These are phyloP conservation scores for Aureobasidium mangrovei DNA, from an alignment of 2,329 filamentous ascomycete genomes.

Conservation along the genomic window DNA sequence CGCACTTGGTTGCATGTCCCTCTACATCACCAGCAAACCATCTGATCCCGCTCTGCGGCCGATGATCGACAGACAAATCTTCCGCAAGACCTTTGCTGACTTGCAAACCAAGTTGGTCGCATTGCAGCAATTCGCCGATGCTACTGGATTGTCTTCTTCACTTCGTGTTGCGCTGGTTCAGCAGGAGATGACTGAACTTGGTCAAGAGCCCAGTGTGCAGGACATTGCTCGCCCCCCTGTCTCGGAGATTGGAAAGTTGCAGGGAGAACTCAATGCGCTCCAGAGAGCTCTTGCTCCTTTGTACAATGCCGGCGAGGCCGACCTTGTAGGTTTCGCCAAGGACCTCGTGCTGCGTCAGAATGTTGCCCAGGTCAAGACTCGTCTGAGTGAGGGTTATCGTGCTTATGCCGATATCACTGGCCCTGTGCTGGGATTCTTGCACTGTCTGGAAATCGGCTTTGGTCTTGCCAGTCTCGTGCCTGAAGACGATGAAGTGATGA, in stretches of 20 bases:
- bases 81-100: conserved; percentile 47
- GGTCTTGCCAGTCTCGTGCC: conserved; percentile 5
- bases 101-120: conserved; percentile 51
- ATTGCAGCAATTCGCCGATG: conserved; percentile 58
- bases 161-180: conserved; percentile 56
- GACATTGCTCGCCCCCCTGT: conserved; percentile 61
- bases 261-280: conserved; percentile 60
- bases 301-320: neutral
- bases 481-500: neutral
- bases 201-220: conserved; percentile 55
- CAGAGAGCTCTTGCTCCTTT: conserved; percentile 11
- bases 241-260: conserved; percentile 62
- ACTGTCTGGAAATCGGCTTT: conserved; percentile 63
- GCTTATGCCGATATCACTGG: conserved; percentile 78
- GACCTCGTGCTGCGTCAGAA: conserved; percentile 18
- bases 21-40: conserved; percentile 78
- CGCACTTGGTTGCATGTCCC: conserved; percentile 60
- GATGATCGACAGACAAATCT: conserved; percentile 54
- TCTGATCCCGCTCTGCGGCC: conserved; percentile 67
- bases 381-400: conserved; percentile 61
- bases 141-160: conserved; percentile 60
- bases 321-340: conserved; percentile 5
- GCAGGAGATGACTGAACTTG: conserved; percentile 43
- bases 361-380: conserved; percentile 53
- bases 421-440: conserved; percentile 69